A percentile compares a stretch with the other conserved stretches of the same genome.
Conservation (phyloP, 148 eudicot genomes). For the Polygonum aviculare region DNA sequence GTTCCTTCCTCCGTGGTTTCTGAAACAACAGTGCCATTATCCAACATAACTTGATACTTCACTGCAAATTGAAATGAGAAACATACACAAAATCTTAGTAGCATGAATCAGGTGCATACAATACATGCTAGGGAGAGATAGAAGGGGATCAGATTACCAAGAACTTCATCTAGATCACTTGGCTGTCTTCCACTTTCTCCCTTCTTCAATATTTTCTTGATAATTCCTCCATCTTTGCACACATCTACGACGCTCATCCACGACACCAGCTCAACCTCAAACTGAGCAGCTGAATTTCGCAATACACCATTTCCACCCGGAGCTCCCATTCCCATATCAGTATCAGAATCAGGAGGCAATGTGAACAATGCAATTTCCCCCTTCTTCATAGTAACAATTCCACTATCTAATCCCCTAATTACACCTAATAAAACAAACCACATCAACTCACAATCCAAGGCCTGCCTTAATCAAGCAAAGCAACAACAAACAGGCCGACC, state of each 20-base stretch:
- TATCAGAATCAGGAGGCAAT: slow-evolving; percentile 29
- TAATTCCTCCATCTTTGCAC: slow-evolving; percentile 66
- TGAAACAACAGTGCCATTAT: slow-evolving; percentile 38
- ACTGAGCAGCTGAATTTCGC: slow-evolving; percentile 27
- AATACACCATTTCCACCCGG: slow-evolving; percentile 29
- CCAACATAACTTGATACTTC: slow-evolving; percentile 32
- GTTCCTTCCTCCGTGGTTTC: slow-evolving; percentile 37
- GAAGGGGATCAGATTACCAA: slow-evolving; percentile 25
- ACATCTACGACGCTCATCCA: slow-evolving; percentile 55
- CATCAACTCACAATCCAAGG: not conserved
- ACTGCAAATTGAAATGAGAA: slow-evolving; percentile 25
- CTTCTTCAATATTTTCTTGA: slow-evolving; percentile 42
- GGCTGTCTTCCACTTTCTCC: slow-evolving; percentile 46
- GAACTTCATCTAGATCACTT: slow-evolving; percentile 62
- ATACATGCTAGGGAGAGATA: not conserved
- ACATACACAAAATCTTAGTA: not conserved
- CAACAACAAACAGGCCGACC: not conserved
- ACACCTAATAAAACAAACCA: slow-evolving; percentile 27
- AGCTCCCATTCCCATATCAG: slow-evolving; percentile 26
- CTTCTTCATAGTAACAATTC: slow-evolving; percentile 48
- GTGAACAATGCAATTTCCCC: slow-evolving; percentile 59
- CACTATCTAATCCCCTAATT: slow-evolving; percentile 34
- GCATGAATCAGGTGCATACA: not conserved
- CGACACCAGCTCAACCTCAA: slow-evolving; percentile 49
- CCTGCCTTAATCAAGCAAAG: not conserved